Evolutionary conservation across 1,284 basidiomycete species (phyloP).

Genomic region (Austroboletus niveus): DNA sequence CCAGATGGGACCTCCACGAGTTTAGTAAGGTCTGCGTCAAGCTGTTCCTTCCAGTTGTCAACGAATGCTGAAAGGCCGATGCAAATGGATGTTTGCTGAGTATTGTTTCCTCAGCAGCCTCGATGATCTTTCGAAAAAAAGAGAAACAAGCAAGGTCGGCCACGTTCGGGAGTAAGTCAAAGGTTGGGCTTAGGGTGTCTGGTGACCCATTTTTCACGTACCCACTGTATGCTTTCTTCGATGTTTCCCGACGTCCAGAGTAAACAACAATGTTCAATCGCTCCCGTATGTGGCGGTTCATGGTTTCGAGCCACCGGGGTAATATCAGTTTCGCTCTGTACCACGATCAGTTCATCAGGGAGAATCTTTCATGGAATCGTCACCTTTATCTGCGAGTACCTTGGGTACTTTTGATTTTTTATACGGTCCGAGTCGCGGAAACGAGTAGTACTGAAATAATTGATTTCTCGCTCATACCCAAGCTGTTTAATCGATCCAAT

Average conservation of each 20-base stretch:
- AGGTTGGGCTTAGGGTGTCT: background rate
- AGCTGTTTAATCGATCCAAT: constrained; percentile 8
- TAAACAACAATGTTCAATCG: constrained; percentile 3
- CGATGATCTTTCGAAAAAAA: constrained; percentile 10
- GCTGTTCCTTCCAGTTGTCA: constrained; percentile 9
- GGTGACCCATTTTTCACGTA: constrained; percentile 3
- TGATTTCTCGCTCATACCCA: constrained; percentile 9
- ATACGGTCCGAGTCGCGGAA: background rate
- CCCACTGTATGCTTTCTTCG: constrained; percentile 7
- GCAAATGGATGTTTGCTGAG: constrained; percentile 4
- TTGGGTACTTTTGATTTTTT: background rate
- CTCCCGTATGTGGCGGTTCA: background rate
- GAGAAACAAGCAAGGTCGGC: constrained; percentile 9
- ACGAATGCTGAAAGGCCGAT: constrained; percentile 8
- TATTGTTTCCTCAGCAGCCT: constrained; percentile 1
- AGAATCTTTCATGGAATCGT: background rate
- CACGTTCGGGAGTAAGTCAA: constrained; percentile 15
- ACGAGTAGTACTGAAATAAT: background rate
- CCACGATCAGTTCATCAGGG: background rate
- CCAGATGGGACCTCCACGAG: constrained; percentile 6
- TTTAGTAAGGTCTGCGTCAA: constrained; percentile 8
- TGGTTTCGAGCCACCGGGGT: constrained; percentile 9
- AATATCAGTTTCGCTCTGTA: constrained; percentile 13
- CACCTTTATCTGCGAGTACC: constrained; percentile 6
- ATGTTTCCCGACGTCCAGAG: constrained; percentile 1